A percentile compares a stretch with the other conserved stretches of the same genome.
phyloP scores from a whole-genome alignment of 2,329 filamentous ascomycete species.

The Diaporthe humulicola region DNA sequence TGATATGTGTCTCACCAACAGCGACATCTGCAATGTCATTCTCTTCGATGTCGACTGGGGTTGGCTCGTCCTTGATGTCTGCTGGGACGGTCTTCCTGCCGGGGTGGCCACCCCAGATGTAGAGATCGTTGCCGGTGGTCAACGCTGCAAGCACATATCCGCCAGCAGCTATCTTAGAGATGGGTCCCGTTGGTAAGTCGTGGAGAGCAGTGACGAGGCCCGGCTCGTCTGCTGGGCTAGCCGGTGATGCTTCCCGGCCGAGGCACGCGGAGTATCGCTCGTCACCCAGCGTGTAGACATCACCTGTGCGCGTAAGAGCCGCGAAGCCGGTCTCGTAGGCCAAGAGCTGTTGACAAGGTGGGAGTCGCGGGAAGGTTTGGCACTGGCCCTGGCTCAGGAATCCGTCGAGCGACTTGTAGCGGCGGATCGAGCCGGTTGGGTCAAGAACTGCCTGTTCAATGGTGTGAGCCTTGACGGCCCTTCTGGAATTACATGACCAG shows the following conservation, averaged over 20 bases:
- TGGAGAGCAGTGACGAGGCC: slow-evolving; percentile 61
- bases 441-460: slow-evolving; percentile 23
- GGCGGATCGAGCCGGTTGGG: slow-evolving; percentile 42
- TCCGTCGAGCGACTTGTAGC: slow-evolving; percentile 45
- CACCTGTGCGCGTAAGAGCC: slow-evolving; percentile 57
- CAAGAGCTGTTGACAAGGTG: slow-evolving; percentile 55
- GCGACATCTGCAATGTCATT: slow-evolving; percentile 69
- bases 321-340: slow-evolving; percentile 65
- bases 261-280: slow-evolving; percentile 69
- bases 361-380: slow-evolving; percentile 43
- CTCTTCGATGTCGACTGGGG: slow-evolving; percentile 60
- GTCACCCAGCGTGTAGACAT: slow-evolving; percentile 69
- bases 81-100: slow-evolving; percentile 50
- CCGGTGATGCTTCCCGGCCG: slow-evolving; percentile 59
- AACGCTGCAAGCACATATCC: slow-evolving; percentile 71
- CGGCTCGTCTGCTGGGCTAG: slow-evolving; percentile 62
- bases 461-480: slow-evolving; percentile 33
- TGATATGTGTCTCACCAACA: slow-evolving; percentile 70
- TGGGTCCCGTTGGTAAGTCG: slow-evolving; percentile 63
- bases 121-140: slow-evolving; percentile 69
- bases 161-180: slow-evolving; percentile 67
- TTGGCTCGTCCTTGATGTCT: slow-evolving; percentile 50
- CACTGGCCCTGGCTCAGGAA: slow-evolving; percentile 28
- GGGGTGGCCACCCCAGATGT: slow-evolving; percentile 70
- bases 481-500: slow-evolving; percentile 2